Conservation (phyloP, 2,329 filamentous ascomycete genomes). For the Teratosphaeria gauchensis region DNA sequence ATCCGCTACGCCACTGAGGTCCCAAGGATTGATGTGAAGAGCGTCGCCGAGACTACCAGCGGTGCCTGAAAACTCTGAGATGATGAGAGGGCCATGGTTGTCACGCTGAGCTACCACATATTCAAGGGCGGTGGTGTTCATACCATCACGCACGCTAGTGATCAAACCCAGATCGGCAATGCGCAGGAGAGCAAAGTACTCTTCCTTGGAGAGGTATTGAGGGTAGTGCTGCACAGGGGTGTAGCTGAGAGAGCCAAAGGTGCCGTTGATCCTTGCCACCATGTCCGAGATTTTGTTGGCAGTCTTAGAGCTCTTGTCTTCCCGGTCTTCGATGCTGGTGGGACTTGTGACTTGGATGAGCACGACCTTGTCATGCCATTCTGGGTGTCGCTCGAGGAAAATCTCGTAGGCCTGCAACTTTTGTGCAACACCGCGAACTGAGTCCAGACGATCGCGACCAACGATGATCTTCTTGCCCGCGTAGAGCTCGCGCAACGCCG, state of each 20-base stretch:
- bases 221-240: conserved; percentile 90
- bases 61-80: conserved; percentile 94
- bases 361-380: conserved; percentile 87
- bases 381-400: conserved; percentile 80
- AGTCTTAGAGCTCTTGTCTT: conserved; percentile 69
- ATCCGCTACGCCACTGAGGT: conserved; percentile 71
- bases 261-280: conserved; percentile 83
- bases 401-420: conserved; percentile 91
- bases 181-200: conserved; percentile 90
- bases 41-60: conserved; percentile 76
- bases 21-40: conserved; percentile 96
- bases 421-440: conserved; percentile 85
- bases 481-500: conserved; percentile 65
- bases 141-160: conserved; percentile 89
- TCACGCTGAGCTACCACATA: conserved; percentile 90
- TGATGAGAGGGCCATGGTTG: conserved; percentile 74
- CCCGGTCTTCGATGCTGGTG: conserved; percentile 58
- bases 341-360: conserved; percentile 84
- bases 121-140: conserved; percentile 95
- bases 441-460: conserved; percentile 86
- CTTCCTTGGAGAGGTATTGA: conserved; percentile 78
- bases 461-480: conserved; percentile 91
- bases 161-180: conserved; percentile 87
- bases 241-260: conserved; percentile 78
- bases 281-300: conserved; percentile 83